Conservation (phyloP, 2,329 filamentous ascomycete species). For the Pseudogymnoascus sp. region DNA sequence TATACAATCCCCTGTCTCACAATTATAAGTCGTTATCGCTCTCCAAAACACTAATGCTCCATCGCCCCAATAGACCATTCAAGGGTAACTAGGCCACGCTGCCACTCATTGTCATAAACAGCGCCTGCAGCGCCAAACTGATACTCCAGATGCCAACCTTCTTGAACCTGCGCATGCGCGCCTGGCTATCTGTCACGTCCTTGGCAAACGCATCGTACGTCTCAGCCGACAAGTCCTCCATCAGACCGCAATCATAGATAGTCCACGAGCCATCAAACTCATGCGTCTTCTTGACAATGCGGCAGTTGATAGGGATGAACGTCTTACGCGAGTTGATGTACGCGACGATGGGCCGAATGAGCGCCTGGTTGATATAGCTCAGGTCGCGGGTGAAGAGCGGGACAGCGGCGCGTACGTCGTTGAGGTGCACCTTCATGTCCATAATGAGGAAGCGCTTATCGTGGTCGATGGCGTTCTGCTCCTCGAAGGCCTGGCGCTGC, state of each 20-base stretch:
- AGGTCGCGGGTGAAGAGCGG: slow-evolving; percentile 88
- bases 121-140: slow-evolving; percentile 81
- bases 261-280: slow-evolving; percentile 98
- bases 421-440: slow-evolving; percentile 90
- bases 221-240: slow-evolving; percentile 90
- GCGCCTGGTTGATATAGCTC: slow-evolving; percentile 91
- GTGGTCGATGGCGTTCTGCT: slow-evolving; percentile 35
- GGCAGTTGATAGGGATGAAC: slow-evolving; percentile 91
- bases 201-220: slow-evolving; percentile 90
- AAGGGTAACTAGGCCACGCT: slow-evolving; percentile 48
- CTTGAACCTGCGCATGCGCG: slow-evolving; percentile 76
- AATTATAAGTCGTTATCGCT: slow-evolving; percentile 3
- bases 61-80: not conserved
- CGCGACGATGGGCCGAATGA: slow-evolving; percentile 91
- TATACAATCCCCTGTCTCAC: not conserved
- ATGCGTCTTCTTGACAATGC: slow-evolving; percentile 77
- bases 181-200: slow-evolving; percentile 84
- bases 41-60: not conserved
- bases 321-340: slow-evolving; percentile 95
- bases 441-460: slow-evolving; percentile 80
- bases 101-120: slow-evolving; percentile 91
- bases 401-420: slow-evolving; percentile 87
- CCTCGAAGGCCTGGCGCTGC: slow-evolving; percentile 18
- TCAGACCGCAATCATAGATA: slow-evolving; percentile 82
- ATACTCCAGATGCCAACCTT: slow-evolving; percentile 97